phyloP scores from a whole-genome alignment of 768 basidiomycete species.

The Amanita subjunquillea region DNA sequence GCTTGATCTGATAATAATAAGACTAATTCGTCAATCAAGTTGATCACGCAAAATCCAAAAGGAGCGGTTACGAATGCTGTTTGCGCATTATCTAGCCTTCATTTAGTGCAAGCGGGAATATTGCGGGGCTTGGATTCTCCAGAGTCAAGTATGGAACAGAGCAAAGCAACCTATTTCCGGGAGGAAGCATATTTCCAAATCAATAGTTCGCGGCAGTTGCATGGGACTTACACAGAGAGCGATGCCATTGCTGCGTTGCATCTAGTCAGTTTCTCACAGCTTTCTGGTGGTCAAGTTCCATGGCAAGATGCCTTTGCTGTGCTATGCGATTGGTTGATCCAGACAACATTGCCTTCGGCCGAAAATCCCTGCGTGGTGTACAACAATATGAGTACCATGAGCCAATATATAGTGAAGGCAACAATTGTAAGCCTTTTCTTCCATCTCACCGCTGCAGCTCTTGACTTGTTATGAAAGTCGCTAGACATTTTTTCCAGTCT shows the following conservation, averaged over 20 bases:
- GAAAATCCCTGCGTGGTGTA: constrained; percentile 57
- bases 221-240: constrained; percentile 45
- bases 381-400: constrained; percentile 39
- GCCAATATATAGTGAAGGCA: constrained; percentile 55
- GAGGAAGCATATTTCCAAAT: constrained; percentile 61
- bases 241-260: constrained; percentile 76
- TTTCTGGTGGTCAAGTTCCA: constrained; percentile 56
- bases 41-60: constrained; percentile 54
- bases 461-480: constrained; percentile 41
- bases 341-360: constrained; percentile 50
- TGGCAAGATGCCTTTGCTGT: constrained; percentile 66
- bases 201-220: constrained; percentile 39
- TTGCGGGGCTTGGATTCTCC: constrained; percentile 52
- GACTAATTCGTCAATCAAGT: constrained; percentile 18
- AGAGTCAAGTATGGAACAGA: constrained; percentile 41
- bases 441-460: neutral
- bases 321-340: constrained; percentile 67
- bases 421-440: constrained; percentile 48
- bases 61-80: constrained; percentile 67
- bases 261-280: constrained; percentile 61
- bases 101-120: constrained; percentile 51
- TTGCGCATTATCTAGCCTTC: constrained; percentile 67
- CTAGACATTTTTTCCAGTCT: constrained; percentile 67
- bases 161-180: constrained; percentile 55
- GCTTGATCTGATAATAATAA: neutral